These are phyloP conservation scores for Purshia tridentata DNA, from an alignment of 306 rosid species.

Conservation along the genomic window DNA sequence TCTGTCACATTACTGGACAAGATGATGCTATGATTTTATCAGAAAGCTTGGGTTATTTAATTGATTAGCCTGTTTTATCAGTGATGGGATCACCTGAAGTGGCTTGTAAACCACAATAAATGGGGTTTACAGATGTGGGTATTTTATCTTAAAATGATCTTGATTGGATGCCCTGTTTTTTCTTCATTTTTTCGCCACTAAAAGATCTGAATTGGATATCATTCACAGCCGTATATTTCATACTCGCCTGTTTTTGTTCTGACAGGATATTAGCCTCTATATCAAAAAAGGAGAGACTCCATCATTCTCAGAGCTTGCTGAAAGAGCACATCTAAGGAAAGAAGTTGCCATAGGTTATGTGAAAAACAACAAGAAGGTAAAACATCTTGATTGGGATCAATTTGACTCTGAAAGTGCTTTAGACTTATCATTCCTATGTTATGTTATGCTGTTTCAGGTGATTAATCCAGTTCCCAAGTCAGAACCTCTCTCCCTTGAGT, in stretches of 20 bases:
- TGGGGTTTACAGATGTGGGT: too few relatives aligned
- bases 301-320: slow-evolving; percentile 72
- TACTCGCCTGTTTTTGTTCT: slow-evolving; percentile 17
- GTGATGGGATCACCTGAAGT: background rate
- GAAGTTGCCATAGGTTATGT: slow-evolving; percentile 97
- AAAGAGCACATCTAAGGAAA: slow-evolving; percentile 78
- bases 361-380: slow-evolving; percentile 75
- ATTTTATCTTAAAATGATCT: background rate
- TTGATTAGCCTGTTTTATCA: background rate
- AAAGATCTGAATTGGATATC: background rate
- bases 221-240: slow-evolving; percentile 10
- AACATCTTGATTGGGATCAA: slow-evolving; percentile 11
- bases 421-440: slow-evolving; percentile 26
- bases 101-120: background rate
- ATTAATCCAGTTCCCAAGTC: slow-evolving; percentile 82
- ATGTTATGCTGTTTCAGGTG: slow-evolving; percentile 53
- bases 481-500: slow-evolving; percentile 73
- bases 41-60: background rate
- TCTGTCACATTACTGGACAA: background rate
- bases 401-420: slow-evolving; percentile 10
- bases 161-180: background rate
- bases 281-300: slow-evolving; percentile 90
- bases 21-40: background rate
- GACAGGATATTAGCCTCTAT: slow-evolving; percentile 73
- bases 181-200: background rate